Percentiles rank a stretch among this genome's conserved stretches.
Conservation (phyloP, 2,329 filamentous ascomycete species). For the Fusarium phyllophilum region DNA sequence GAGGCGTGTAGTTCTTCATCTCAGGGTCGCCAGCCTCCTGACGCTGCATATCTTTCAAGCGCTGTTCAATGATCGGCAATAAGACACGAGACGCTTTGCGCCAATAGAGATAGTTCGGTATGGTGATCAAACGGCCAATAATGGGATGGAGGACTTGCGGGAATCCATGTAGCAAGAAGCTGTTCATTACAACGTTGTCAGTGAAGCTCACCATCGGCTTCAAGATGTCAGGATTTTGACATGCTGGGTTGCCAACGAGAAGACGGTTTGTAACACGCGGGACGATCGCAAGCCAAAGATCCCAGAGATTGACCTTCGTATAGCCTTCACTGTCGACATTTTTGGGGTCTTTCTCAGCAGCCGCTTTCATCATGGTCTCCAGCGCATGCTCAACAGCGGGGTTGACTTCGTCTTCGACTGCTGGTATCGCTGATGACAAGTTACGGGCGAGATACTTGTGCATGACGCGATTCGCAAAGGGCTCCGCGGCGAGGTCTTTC, state of each 20-base stretch:
- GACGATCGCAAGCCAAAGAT: slow-evolving; percentile 55
- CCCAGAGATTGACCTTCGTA: slow-evolving; percentile 56
- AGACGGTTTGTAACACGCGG: slow-evolving; percentile 57
- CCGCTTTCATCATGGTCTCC: slow-evolving; percentile 29
- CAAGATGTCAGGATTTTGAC: slow-evolving; percentile 58
- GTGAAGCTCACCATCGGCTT: slow-evolving; percentile 61
- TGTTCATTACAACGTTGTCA: slow-evolving; percentile 58
- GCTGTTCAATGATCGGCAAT: slow-evolving; percentile 60
- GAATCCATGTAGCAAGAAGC: slow-evolving; percentile 57
- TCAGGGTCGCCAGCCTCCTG: slow-evolving; percentile 53
- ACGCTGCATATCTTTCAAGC: slow-evolving; percentile 57
- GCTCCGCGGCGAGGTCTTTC: slow-evolving; percentile 46
- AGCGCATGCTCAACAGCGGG: slow-evolving; percentile 50
- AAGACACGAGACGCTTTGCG: slow-evolving; percentile 54
- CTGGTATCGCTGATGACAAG: slow-evolving; percentile 51
- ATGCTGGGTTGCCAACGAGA: slow-evolving; percentile 52
- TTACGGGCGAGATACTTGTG: slow-evolving; percentile 58
- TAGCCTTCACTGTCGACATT: slow-evolving; percentile 48
- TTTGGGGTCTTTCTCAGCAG: slow-evolving; percentile 2
- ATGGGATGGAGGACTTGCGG: slow-evolving; percentile 61
- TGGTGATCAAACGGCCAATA: slow-evolving; percentile 55
- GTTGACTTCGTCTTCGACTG: slow-evolving; percentile 54
- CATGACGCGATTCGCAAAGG: slow-evolving; percentile 54
- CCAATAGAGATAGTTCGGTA: slow-evolving; percentile 61
- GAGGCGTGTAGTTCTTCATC: slow-evolving; percentile 54